A percentile compares a stretch with the other conserved stretches of the same genome.
Conservation (phyloP, 1,284 basidiomycete species). For the Stereum hirsutum region DNA sequence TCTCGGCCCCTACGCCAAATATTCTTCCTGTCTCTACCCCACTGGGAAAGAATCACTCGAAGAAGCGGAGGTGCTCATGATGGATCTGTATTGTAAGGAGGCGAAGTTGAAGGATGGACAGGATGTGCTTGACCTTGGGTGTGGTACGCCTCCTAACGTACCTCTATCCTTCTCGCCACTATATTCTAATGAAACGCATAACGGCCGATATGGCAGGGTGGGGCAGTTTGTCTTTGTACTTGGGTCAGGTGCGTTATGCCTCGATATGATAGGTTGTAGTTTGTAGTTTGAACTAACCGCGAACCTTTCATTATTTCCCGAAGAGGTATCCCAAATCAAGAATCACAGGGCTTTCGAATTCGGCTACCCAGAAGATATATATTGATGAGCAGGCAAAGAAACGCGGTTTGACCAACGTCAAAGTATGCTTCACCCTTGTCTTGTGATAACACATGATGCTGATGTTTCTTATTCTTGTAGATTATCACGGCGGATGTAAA, state of each 20-base stretch:
- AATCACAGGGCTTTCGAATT: constrained; percentile 66
- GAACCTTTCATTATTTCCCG: neutral
- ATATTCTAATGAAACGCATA: no score
- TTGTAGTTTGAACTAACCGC: neutral
- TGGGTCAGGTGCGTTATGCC: constrained; percentile 46
- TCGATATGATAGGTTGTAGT: neutral
- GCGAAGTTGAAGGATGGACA: constrained; percentile 58
- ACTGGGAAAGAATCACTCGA: constrained; percentile 57
- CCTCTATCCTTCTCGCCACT: neutral
- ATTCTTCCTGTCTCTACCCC: constrained; percentile 67
- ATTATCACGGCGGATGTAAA: constrained; percentile 73
- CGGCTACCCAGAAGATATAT: constrained; percentile 59
- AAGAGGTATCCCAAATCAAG: constrained; percentile 65
- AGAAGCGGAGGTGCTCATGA: constrained; percentile 63
- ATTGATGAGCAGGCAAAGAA: constrained; percentile 51
- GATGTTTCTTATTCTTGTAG: constrained; percentile 17
- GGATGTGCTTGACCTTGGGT: constrained; percentile 66
- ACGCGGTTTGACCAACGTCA: constrained; percentile 49
- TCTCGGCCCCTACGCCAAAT: constrained; percentile 55
- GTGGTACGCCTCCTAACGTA: constrained; percentile 32
- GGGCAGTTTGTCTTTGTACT: constrained; percentile 64
- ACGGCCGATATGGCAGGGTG: no score
- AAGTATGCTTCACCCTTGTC: constrained; percentile 22
- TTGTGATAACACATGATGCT: no score
- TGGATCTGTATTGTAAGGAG: constrained; percentile 65